These are phyloP conservation scores for Backusella australiensis DNA, from an alignment of 192 early-diverging fungal genomes.

Conservation along the genomic window DNA sequence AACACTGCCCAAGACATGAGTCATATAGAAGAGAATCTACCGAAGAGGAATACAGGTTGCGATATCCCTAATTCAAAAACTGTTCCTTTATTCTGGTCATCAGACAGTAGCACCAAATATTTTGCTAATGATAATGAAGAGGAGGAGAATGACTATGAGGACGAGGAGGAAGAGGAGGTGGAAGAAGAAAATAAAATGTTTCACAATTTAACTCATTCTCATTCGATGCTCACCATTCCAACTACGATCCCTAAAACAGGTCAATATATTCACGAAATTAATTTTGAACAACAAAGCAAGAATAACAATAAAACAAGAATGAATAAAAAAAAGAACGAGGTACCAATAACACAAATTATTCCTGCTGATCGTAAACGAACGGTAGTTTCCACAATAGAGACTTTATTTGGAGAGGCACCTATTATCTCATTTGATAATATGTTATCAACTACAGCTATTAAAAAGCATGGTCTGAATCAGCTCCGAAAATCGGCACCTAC, in stretches of 20 bases:
- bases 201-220: not conserved
- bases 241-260: conserved; percentile 4
- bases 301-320: not conserved
- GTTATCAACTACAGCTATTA: not conserved
- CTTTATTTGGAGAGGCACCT: not conserved
- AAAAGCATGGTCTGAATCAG: not conserved
- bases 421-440: not conserved
- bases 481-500: not conserved
- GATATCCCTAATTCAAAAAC: conserved; percentile 2
- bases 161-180: not conserved
- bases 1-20: not conserved
- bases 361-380: not conserved
- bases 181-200: not conserved
- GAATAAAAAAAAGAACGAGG: not conserved
- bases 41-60: not conserved
- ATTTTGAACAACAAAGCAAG: not conserved
- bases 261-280: conserved; percentile 12
- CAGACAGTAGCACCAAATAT: not conserved
- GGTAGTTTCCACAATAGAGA: not conserved
- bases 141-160: not conserved
- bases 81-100: conserved; percentile 3
- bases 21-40: not conserved
- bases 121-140: not conserved
- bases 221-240: not conserved
- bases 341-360: conserved; percentile 7